These are phyloP conservation scores for Pelargonium myrrhifolium DNA, from an alignment of 441 rosid genomes.

Conservation along the genomic window DNA sequence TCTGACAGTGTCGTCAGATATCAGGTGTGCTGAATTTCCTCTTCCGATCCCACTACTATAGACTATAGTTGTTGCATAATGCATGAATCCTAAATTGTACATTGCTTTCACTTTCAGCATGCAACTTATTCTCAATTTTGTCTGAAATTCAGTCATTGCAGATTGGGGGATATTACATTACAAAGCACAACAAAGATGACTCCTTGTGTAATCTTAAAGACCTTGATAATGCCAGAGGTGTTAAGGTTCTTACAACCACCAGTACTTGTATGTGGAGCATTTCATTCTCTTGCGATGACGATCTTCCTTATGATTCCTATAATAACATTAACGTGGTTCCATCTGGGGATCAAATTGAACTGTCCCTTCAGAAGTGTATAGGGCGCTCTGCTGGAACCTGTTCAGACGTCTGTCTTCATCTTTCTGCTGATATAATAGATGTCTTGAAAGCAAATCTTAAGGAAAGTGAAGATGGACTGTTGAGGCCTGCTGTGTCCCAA, in stretches of 20 bases:
- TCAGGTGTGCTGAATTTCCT: conserved; percentile 37
- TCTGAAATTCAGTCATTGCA: conserved; percentile 51
- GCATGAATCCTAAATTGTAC: conserved; percentile 6
- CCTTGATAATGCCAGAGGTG: conserved; percentile 23
- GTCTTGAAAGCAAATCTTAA: conserved; percentile 34
- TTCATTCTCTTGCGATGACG: conserved; percentile 40
- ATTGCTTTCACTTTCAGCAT: neutral
- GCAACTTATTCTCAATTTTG: conserved; percentile 13
- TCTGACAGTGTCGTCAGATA: conserved; percentile 36
- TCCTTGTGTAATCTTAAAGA: conserved; percentile 35
- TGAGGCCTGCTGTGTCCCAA: conserved; percentile 22
- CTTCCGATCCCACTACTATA: neutral
- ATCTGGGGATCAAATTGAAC: conserved; percentile 26
- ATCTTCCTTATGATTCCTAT: conserved; percentile 17
- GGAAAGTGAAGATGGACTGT: conserved; percentile 30
- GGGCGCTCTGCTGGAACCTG: conserved; percentile 23
- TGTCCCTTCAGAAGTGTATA: conserved; percentile 7
- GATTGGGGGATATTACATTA: conserved; percentile 64
- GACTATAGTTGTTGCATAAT: neutral
- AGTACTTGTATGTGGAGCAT: conserved; percentile 46
- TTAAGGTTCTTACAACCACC: conserved; percentile 39
- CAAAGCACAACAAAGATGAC: conserved; percentile 47
- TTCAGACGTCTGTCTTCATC: conserved; percentile 50
- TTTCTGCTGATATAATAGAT: conserved; percentile 32
- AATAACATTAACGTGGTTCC: conserved; percentile 25